Evolutionary conservation across 345 rosid genomes (phyloP), one percentile per base, ranked within the genome.

Genomic region (Cardamine chenopodiifolia): DNA sequence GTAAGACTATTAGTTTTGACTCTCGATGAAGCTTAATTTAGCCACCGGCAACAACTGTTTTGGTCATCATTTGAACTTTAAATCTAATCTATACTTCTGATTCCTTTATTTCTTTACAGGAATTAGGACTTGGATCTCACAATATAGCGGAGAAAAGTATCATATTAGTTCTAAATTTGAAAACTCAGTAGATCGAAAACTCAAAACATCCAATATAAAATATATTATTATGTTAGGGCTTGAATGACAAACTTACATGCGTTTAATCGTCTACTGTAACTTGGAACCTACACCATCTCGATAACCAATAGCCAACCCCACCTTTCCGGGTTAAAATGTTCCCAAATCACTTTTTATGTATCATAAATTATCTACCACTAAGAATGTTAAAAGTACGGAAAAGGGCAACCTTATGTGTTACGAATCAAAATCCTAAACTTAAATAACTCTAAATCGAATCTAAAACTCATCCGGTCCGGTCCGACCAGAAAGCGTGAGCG

Each of bases 401-500:
- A 29, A 65, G 18, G 19, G 10, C 6, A 37, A 54, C 11, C 53
- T 2, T 26, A 40, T 39, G 62, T 17, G 19, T 39, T 39, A 25
- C 14, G 22, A 55, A 22, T 58, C 19, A 59, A 71, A 32, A 8
- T 3, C 25, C 37, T 40, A 22, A 26, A 23, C 59, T 35, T 60
- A 32, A n/a, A 17, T 47, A 7, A 10, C 1, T 47, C 37, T 60
- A 49, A 48, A 35, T 17, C 15, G 14, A 70, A 70, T 20, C 34
- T 58, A 45, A 31, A 31, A 22, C 53, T 72, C 32, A 63, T 26
- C 55, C 19, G 20, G 52, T 25, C 47, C 57, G 93, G 62, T 88
- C 84, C 53, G 89, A 85, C 96, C 98, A 93, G 70, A 74, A 85
- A 15, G 97, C 91, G 32, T 90, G 98, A 3, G 96, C 93, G 1